Base-by-base conservation (phyloP, 2,329 filamentous ascomycete species). In the Gyromitra esculenta region DNA sequence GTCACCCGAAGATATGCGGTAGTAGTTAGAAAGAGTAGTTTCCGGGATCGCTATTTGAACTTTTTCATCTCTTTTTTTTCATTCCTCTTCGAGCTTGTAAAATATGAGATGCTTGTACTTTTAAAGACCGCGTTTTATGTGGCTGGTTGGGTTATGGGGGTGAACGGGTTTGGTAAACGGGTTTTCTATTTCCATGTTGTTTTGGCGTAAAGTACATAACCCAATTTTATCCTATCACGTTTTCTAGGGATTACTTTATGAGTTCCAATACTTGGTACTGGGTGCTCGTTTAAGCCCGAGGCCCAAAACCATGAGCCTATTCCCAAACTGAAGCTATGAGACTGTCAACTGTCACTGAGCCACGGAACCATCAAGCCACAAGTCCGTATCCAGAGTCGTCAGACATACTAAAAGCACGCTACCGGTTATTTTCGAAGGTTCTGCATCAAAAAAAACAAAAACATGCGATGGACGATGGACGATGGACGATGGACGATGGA, bases 71-170 rank as follows among this genome's bases (percentile, higher is more conserved):
- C 63, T 69, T 64, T 75, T 68, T 74, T 59, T 56, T 60, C 64
- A 60, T 62, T 63, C 57, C 59, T 68, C 64, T 65, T 59, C 39
- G 59, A 75, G 57, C 59, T 71, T 75, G 72, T 75, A 75, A 75
- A 70, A 75, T 75, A 75, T 57, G 59, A 65, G 64, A 71, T 75
- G 66, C 52, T 70, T 75, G 72, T 75, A 75, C 65, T 75, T 75
- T 65, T 70, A 75, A 71, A 75, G 72, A 75, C 66, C 72, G 72
- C 72, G 59, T 60, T 75, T 75, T 75, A 71, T 75, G 72, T 75
- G 72, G 72, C 72, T 75, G 72, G 72, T 70, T 75, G 65, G 72
- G 64, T 75, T 75, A 75, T 74, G 72, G 72, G 71, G 64, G 64
- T 63, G 64, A 63, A 63, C 48, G 37, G 72, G 65, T 59, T 70